Evolutionary conservation across 352 stramenopile species (phyloP), one percentile per base, ranked within the genome.

Genomic region (Phytophthora fragariae): DNA sequence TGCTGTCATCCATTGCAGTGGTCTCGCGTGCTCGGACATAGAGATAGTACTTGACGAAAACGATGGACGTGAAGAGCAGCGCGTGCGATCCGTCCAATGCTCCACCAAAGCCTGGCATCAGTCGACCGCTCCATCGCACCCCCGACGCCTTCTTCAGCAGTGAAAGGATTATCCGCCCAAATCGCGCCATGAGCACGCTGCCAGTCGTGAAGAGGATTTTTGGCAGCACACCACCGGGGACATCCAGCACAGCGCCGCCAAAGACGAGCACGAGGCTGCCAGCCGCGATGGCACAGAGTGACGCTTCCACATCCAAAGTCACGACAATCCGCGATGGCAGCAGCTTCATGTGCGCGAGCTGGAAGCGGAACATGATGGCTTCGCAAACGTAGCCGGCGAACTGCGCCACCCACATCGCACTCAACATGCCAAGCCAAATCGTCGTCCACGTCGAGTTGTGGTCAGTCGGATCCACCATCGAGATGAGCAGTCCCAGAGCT

Each of bases 81-180:
- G 88, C 92, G 68, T 98, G 92, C 2, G 97, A 85, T 9, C 92
- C 85, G 65, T 99, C 96, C 64, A 99, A 77, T 15, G 97, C 86
- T 10, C 96, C 96, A 29, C 96, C 96, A 73, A 98, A 97, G 73
- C 97, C 96, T 5, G 96, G 96, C 62, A 99, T 91, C 15, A 98
- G 70, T 58, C 94, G 84, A 14, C 94, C 93, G 73, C 94, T 97
- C 73, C 98, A 96, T 62, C 98, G 97, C 61, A 99, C 77, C 6
- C 90, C 93, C 0, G 93, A 90, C 70, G 98, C 92, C 37, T 96
- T 86, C 79, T 98, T 98, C 10, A 99, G 68, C 73, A 99, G 95
- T 12, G 86, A 95, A 12, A 95, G 82, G 21, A 97, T 94, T n/a
- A 98, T 72, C 57, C 97, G 92, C 2, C 95, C 95, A 54, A 98